phyloP scores from a whole-genome alignment of 805 yeast genomes.

The Spathaspora girioi region DNA sequence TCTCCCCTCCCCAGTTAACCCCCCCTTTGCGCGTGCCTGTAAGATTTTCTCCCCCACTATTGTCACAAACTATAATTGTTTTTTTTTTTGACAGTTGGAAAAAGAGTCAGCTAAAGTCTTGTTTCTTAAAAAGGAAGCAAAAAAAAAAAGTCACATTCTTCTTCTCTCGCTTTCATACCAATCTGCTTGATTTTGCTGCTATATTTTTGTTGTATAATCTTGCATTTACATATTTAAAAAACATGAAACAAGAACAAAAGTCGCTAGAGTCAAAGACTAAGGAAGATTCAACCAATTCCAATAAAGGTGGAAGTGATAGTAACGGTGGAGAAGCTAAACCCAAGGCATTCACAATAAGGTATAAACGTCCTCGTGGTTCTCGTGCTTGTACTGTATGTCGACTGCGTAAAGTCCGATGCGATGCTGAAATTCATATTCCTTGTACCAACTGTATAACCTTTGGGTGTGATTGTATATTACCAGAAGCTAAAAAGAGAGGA shows the following conservation, averaged over 20 bases:
- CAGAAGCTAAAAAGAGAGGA: slow-evolving; percentile 51
- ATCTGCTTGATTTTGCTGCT: no score
- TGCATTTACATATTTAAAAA: background rate
- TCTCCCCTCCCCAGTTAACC: background rate
- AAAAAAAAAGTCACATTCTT: background rate
- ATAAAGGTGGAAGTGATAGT: background rate
- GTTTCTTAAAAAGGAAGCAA: background rate
- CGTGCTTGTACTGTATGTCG: slow-evolving; percentile 79
- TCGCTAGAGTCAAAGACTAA: background rate
- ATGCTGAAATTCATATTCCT: slow-evolving; percentile 52
- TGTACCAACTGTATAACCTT: slow-evolving; percentile 63
- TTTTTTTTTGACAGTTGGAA: background rate
- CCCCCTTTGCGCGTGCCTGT: background rate
- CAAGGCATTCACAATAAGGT: slow-evolving; percentile 43
- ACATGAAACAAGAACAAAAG: background rate
- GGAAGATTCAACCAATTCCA: background rate
- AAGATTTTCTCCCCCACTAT: background rate
- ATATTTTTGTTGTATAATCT: background rate
- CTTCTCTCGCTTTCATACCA: background rate
- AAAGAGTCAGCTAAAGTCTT: background rate
- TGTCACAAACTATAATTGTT: background rate
- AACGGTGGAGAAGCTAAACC: slow-evolving; percentile 18
- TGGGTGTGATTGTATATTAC: slow-evolving; percentile 67
- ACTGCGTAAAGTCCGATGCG: slow-evolving; percentile 76
- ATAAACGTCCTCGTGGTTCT: slow-evolving; percentile 58